Percentiles rank a stretch among this genome's conserved stretches.
Conservation (phyloP, 2,329 filamentous ascomycete species). For the Exophiala bonariae region DNA sequence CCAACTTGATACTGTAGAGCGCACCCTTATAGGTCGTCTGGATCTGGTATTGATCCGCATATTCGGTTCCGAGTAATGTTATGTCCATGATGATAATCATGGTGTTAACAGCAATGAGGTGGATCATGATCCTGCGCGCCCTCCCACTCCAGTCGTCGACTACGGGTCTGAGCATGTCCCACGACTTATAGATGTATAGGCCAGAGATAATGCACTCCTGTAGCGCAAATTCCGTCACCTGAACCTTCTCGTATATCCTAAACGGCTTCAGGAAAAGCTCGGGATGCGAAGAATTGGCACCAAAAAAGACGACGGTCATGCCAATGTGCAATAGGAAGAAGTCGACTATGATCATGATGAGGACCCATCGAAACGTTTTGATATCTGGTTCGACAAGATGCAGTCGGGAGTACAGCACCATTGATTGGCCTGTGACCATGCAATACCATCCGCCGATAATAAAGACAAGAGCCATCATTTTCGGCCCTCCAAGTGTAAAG, state of each 20-base stretch:
- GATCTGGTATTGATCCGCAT: conserved; percentile 39
- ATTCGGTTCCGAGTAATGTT: conserved; percentile 41
- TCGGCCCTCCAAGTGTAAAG: conserved; percentile 34
- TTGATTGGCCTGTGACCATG: conserved; percentile 49
- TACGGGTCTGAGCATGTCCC: conserved; percentile 46
- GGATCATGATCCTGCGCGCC: conserved; percentile 47
- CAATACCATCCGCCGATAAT: conserved; percentile 46
- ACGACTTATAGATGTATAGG: conserved; percentile 55
- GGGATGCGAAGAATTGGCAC: conserved; percentile 29
- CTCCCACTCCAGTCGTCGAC: conserved; percentile 34
- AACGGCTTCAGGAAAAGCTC: conserved; percentile 33
- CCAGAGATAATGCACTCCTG: conserved; percentile 56
- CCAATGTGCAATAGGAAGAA: conserved; percentile 54
- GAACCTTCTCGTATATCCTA: conserved; percentile 52
- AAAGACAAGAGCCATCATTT: conserved; percentile 39
- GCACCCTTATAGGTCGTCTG: conserved; percentile 44
- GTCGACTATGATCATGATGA: conserved; percentile 58
- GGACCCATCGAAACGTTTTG: conserved; percentile 38
- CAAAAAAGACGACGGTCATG: conserved; percentile 55
- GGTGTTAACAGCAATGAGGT: conserved; percentile 49
- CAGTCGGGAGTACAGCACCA: conserved; percentile 50
- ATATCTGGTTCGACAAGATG: conserved; percentile 36
- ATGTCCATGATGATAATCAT: conserved; percentile 48
- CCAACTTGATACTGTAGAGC: conserved; percentile 43
- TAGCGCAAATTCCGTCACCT: conserved; percentile 56